These are phyloP conservation scores for Kluyveromyces dobzhanskii DNA, from an alignment of 805 yeast genomes.

Conservation along the genomic window DNA sequence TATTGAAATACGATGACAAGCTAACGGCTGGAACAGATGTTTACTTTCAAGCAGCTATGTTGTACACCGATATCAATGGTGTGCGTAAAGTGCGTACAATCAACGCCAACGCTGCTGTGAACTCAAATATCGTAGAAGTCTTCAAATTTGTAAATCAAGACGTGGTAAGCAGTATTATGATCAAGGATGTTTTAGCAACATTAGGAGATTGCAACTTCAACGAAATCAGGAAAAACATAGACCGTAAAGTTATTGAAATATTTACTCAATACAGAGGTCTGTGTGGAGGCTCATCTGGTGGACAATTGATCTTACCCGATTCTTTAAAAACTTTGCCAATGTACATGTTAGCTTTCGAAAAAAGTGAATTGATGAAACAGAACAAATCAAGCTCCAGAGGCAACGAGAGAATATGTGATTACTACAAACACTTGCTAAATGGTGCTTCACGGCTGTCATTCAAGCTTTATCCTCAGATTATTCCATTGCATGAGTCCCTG, in stretches of 20 bases:
- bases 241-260: slow-evolving; percentile 44
- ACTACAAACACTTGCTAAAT: slow-evolving; percentile 38
- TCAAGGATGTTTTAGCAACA: slow-evolving; percentile 40
- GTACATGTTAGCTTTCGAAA: slow-evolving; percentile 59
- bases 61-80: slow-evolving; percentile 76
- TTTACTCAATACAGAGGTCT: slow-evolving; percentile 49
- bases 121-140: slow-evolving; percentile 63
- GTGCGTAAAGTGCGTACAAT: slow-evolving; percentile 77
- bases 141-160: slow-evolving; percentile 78
- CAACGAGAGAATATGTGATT: slow-evolving; percentile 54
- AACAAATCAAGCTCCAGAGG: slow-evolving; percentile 35
- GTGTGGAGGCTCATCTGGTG: slow-evolving; percentile 38
- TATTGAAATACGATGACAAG: slow-evolving; percentile 70
- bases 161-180: slow-evolving; percentile 43
- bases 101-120: slow-evolving; percentile 73
- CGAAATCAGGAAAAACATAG: slow-evolving; percentile 46
- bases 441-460: slow-evolving; percentile 45
- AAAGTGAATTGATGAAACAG: slow-evolving; percentile 49
- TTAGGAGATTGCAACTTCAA: slow-evolving; percentile 36
- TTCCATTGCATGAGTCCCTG: slow-evolving; percentile 58
- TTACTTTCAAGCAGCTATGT: slow-evolving; percentile 83
- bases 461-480: slow-evolving; percentile 72
- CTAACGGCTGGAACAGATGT: slow-evolving; percentile 59
- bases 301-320: slow-evolving; percentile 74
- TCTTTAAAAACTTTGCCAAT: slow-evolving; percentile 65